phyloP scores from a whole-genome alignment of 2,329 filamentous ascomycete species.

The Ophiosphaerella narmari region DNA sequence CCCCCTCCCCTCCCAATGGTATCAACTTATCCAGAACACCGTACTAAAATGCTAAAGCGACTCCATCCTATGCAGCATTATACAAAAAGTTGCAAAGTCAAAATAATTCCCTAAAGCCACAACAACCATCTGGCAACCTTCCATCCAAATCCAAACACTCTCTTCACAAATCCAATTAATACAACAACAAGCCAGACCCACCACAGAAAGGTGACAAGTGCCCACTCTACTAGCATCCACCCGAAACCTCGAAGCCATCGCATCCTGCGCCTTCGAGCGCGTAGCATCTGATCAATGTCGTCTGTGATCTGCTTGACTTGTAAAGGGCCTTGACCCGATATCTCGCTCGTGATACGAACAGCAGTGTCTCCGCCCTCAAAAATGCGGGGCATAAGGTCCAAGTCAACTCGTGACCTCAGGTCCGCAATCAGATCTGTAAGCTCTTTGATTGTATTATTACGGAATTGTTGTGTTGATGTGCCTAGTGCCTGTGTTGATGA shows the following conservation, averaged over 20 bases:
- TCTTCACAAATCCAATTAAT: slow-evolving; percentile 68
- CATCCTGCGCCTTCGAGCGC: slow-evolving; percentile 73
- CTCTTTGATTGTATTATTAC: slow-evolving; percentile 49
- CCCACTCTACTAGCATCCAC: slow-evolving; percentile 86
- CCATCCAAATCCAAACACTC: slow-evolving; percentile 64
- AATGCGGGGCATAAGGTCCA: slow-evolving; percentile 63
- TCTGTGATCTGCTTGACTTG: slow-evolving; percentile 81
- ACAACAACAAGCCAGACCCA: slow-evolving; percentile 90
- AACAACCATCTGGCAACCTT: slow-evolving; percentile 76
- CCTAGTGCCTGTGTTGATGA: slow-evolving; percentile 53
- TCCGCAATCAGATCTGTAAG: slow-evolving; percentile 51
- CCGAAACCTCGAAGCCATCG: slow-evolving; percentile 75
- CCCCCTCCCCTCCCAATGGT: background rate
- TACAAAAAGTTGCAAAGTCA: background rate
- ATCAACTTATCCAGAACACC: background rate
- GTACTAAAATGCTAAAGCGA: background rate
- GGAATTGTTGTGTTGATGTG: slow-evolving; percentile 56
- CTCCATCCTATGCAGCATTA: slow-evolving; percentile 6
- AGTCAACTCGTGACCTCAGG: slow-evolving; percentile 53
- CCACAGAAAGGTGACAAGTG: slow-evolving; percentile 88
- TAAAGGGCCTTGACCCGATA: slow-evolving; percentile 76
- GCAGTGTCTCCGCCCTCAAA: slow-evolving; percentile 75
- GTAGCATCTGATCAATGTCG: slow-evolving; percentile 69
- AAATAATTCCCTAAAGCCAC: slow-evolving; percentile 56
- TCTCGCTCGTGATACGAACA: slow-evolving; percentile 75